Evolutionary conservation across 2,329 filamentous ascomycete genomes (phyloP).

Genomic region (Hortaea werneckii): DNA sequence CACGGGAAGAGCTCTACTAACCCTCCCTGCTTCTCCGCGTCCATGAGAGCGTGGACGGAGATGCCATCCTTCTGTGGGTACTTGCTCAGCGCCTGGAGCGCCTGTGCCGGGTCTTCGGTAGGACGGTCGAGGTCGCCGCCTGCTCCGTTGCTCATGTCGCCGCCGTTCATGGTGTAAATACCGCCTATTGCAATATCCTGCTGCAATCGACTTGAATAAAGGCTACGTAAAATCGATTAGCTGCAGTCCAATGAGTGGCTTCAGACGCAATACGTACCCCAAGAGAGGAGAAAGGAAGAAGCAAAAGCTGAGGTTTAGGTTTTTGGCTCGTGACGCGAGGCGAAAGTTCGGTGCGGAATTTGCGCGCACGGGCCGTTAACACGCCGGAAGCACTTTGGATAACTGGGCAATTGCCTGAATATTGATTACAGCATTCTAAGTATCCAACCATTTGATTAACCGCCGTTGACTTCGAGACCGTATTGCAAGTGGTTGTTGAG

Average conservation of each 20-base stretch:
- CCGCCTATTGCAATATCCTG: constrained; percentile 1
- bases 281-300: constrained; percentile 33
- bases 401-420: no score
- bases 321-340: not conserved
- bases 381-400: no score
- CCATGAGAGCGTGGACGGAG: constrained; percentile 73
- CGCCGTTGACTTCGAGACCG: no score
- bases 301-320: constrained; percentile 2
- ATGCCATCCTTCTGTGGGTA: constrained; percentile 79
- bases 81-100: constrained; percentile 57
- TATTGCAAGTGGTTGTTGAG: no score
- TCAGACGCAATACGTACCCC: constrained; percentile 31
- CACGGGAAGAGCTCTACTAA: constrained; percentile 31
- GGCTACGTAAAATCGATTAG: not conserved
- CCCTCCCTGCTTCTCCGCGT: constrained; percentile 84
- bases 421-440: no score
- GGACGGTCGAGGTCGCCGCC: constrained; percentile 1
- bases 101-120: constrained; percentile 29
- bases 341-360: not conserved
- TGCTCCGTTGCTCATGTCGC: not conserved
- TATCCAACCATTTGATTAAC: no score
- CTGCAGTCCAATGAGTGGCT: constrained; percentile 1
- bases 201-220: not conserved
- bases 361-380: no score
- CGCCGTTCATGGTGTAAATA: constrained; percentile 57